Percentiles rank a stretch among this genome's conserved stretches.
Conservation (phyloP, 192 early-diverging fungal genomes). For the Allomyces macrogynus region DNA sequence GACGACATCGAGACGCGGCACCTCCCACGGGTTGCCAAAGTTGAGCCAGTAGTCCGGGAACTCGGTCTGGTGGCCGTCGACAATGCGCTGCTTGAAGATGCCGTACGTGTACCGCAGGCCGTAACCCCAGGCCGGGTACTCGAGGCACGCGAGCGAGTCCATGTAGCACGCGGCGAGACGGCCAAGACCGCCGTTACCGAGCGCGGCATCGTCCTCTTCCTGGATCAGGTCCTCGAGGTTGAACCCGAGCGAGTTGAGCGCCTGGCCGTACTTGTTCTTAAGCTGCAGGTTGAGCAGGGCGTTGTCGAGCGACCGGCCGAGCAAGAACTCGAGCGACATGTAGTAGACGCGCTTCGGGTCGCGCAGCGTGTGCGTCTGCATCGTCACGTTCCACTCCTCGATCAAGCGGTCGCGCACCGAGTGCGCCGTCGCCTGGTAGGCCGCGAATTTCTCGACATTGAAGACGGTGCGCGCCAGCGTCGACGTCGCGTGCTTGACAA, state of each 20-base stretch:
- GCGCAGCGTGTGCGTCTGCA: slow-evolving; percentile 54
- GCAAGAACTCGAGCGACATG: slow-evolving; percentile 89
- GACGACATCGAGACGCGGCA: slow-evolving; percentile 74
- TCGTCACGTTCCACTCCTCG: slow-evolving; percentile 84
- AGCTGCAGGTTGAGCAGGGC: slow-evolving; percentile 70
- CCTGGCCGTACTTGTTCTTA: slow-evolving; percentile 55
- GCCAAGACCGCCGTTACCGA: slow-evolving; percentile 94
- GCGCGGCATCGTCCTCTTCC: slow-evolving; percentile 85
- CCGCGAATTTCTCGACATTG: slow-evolving; percentile 81
- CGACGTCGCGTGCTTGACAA: slow-evolving; percentile 72
- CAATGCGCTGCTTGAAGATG: slow-evolving; percentile 93
- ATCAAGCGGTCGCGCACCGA: slow-evolving; percentile 82
- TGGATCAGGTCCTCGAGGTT: slow-evolving; percentile 76
- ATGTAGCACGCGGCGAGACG: slow-evolving; percentile 96
- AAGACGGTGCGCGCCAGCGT: slow-evolving; percentile 72
- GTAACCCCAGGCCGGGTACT: slow-evolving; percentile 93
- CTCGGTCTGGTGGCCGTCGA: slow-evolving; percentile 89
- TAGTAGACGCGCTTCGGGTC: slow-evolving; percentile 94
- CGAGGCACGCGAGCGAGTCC: slow-evolving; percentile 80
- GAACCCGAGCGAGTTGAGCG: slow-evolving; percentile 61
- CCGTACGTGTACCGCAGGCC: slow-evolving; percentile 96
- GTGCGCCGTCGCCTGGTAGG: slow-evolving; percentile 83
- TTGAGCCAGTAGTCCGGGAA: slow-evolving; percentile 93
- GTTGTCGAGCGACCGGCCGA: slow-evolving; percentile 94
- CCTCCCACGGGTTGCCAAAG: slow-evolving; percentile 93